phyloP scores from a whole-genome alignment of 176 grass and related monocot species.

The Phragmites australis region DNA sequence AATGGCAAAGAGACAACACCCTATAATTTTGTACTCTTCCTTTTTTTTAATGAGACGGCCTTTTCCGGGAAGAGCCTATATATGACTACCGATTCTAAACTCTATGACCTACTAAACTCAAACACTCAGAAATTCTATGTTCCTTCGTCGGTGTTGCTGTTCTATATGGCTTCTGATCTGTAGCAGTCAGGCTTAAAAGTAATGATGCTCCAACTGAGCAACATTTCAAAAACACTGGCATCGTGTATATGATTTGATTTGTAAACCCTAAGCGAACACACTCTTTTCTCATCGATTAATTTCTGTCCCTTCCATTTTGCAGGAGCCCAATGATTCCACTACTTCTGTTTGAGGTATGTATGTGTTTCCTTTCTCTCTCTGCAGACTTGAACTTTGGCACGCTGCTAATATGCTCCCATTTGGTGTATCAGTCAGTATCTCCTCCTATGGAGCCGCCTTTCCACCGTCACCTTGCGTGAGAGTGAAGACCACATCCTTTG shows the following conservation, averaged over 20 bases:
- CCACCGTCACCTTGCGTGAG: no score
- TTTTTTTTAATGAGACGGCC: neutral
- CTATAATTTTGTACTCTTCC: neutral
- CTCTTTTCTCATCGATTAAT: slow-evolving; percentile 12
- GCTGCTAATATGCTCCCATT: neutral
- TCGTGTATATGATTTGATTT: neutral
- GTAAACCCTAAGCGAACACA: neutral
- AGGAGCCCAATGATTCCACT: no score
- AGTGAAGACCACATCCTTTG: no score
- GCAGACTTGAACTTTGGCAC: slow-evolving; percentile 3
- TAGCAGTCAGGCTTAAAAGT: neutral
- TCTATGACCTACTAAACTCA: neutral
- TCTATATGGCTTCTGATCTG: neutral
- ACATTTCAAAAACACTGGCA: neutral
- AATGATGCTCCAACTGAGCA: slow-evolving; percentile 6
- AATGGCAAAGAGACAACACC: slow-evolving; percentile 1
- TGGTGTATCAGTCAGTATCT: neutral
- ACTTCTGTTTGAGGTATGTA: no score
- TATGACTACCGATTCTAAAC: neutral
- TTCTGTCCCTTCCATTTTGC: neutral
- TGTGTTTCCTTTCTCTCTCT: no score
- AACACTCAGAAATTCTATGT: neutral
- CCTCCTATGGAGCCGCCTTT: no score
- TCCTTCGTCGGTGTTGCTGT: neutral
- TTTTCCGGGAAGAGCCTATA: slow-evolving; percentile 16